These are phyloP conservation scores for Metschnikowia bowlesiae DNA, from an alignment of 805 yeast genomes.

Conservation along the genomic window DNA sequence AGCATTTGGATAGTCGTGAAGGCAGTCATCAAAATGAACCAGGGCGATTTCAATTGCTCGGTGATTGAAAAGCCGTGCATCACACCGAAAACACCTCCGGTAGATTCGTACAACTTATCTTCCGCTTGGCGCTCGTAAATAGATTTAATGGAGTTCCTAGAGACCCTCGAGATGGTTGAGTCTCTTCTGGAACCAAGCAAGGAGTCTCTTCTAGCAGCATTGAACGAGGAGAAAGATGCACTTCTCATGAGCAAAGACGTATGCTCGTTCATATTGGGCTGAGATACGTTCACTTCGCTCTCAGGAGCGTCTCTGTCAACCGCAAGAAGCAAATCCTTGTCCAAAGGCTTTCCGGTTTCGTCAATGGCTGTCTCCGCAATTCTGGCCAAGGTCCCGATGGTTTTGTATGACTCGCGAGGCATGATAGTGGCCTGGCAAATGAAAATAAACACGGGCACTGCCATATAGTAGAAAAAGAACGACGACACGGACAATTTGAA, in stretches of 20 bases:
- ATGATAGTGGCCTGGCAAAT: constrained; percentile 70
- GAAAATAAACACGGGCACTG: constrained; percentile 75
- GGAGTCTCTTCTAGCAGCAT: constrained; percentile 24
- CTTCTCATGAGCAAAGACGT: constrained; percentile 35
- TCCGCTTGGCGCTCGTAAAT: constrained; percentile 66
- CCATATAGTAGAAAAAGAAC: constrained; percentile 64
- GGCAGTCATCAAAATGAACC: constrained; percentile 74
- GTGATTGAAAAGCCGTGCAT: constrained; percentile 58
- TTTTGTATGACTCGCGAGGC: constrained; percentile 76
- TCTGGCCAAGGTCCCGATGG: constrained; percentile 62
- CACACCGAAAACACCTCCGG: constrained; percentile 64
- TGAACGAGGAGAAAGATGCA: constrained; percentile 21
- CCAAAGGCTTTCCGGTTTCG: constrained; percentile 58
- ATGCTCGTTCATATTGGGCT: constrained; percentile 39
- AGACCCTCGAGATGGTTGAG: constrained; percentile 33
- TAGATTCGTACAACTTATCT: constrained; percentile 42
- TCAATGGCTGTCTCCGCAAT: constrained; percentile 70
- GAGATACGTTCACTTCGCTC: constrained; percentile 20
- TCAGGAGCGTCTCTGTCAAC: constrained; percentile 34
- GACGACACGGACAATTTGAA: constrained; percentile 40
- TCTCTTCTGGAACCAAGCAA: constrained; percentile 24
- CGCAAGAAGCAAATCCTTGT: constrained; percentile 40
- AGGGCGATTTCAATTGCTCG: constrained; percentile 54
- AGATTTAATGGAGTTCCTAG: constrained; percentile 47
- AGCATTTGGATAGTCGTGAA: constrained; percentile 88